These are phyloP conservation scores for Phytopythium helicoides DNA, from an alignment of 352 stramenopile species.

Conservation along the genomic window DNA sequence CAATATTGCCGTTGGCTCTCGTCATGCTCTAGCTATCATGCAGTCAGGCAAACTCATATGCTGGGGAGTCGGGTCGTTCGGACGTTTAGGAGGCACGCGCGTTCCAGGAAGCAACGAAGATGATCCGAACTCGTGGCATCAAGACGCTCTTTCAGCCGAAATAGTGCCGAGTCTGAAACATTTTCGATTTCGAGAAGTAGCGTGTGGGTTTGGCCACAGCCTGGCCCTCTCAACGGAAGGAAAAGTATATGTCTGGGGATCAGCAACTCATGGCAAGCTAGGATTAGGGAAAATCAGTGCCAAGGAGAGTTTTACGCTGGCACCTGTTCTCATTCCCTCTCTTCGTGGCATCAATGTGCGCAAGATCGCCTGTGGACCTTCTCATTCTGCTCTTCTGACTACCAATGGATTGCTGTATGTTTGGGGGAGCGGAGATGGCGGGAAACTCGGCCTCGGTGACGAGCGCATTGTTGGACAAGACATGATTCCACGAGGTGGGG, in stretches of 20 bases:
- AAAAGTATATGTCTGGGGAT: conserved; percentile 75
- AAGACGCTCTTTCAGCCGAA: conserved; percentile 45
- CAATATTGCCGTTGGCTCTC: conserved; percentile 60
- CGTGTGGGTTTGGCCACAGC: conserved; percentile 70
- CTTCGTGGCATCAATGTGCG: conserved; percentile 30
- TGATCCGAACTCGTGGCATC: conserved; percentile 49
- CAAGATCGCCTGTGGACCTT: conserved; percentile 74
- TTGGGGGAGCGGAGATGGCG: conserved; percentile 70
- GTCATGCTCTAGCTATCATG: conserved; percentile 64
- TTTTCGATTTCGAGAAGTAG: conserved; percentile 52
- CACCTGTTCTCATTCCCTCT: conserved; percentile 41
- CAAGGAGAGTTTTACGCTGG: conserved; percentile 65
- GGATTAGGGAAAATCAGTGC: conserved; percentile 42
- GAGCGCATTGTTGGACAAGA: conserved; percentile 57
- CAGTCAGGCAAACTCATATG: conserved; percentile 61
- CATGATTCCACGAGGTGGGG: conserved; percentile 53
- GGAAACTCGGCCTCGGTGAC: conserved; percentile 69
- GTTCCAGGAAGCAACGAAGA: conserved; percentile 11
- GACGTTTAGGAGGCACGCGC: conserved; percentile 42
- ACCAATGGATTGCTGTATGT: conserved; percentile 58
- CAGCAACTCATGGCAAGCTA: conserved; percentile 69
- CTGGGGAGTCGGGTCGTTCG: conserved; percentile 74
- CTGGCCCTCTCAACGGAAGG: conserved; percentile 59
- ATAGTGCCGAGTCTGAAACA: conserved; percentile 33
- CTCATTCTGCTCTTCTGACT: conserved; percentile 70